Conservation (phyloP, 2,329 filamentous ascomycete species). For the Chrysoporthe austroafricana region DNA sequence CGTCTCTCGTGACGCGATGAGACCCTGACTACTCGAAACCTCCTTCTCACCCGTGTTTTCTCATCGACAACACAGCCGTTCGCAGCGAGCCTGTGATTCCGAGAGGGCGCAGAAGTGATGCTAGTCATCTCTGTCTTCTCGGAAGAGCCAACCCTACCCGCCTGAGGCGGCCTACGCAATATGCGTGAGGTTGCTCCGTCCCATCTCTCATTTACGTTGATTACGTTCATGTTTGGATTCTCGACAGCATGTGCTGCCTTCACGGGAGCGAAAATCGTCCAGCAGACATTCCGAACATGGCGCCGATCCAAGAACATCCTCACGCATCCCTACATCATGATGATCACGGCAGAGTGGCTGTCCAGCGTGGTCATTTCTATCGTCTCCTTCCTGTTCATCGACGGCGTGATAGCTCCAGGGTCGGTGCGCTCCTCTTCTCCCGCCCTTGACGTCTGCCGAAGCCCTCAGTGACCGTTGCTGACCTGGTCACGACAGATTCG, state of each 20-base stretch:
- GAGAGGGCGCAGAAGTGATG: slow-evolving; percentile 1
- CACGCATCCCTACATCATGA: slow-evolving; percentile 39
- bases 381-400: slow-evolving; percentile 40
- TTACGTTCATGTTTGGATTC: slow-evolving; percentile 39
- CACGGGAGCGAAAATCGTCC: slow-evolving; percentile 37
- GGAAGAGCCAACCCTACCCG: not conserved
- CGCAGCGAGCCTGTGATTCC: not conserved
- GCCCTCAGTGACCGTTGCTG: not conserved
- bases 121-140: not conserved
- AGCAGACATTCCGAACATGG: slow-evolving; percentile 38
- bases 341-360: slow-evolving; percentile 43
- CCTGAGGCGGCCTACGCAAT: slow-evolving; percentile 4
- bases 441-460: not conserved
- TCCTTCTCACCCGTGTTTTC: not conserved
- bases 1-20: not conserved
- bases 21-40: not conserved
- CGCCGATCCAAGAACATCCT: slow-evolving; percentile 34
- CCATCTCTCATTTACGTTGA: slow-evolving; percentile 9
- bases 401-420: slow-evolving; percentile 36
- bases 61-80: not conserved
- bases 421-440: slow-evolving; percentile 30
- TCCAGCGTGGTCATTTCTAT: slow-evolving; percentile 37
- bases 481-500: slow-evolving; percentile 33
- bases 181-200: slow-evolving; percentile 17
- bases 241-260: slow-evolving; percentile 40